Conservation (phyloP, 208 protist species). For the Trypanosoma mega region DNA sequence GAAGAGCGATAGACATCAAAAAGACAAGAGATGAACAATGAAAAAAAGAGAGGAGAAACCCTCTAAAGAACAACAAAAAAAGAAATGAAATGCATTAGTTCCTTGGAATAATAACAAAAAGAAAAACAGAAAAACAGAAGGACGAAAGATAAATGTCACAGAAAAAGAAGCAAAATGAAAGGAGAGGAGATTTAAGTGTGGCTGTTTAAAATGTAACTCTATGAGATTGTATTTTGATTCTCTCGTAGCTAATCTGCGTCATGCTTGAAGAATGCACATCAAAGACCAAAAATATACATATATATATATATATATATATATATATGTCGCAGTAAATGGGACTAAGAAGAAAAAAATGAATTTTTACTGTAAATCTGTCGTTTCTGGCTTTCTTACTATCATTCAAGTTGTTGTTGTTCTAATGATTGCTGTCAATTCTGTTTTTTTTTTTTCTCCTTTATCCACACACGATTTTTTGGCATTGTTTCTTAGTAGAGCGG, state of each 20-base stretch:
- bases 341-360: background rate
- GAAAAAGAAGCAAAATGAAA: background rate
- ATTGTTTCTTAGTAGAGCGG: background rate
- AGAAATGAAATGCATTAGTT: too few species aligned
- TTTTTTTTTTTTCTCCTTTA: slow-evolving; percentile 6
- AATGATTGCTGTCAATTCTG: background rate
- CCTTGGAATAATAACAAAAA: too few species aligned
- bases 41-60: too few species aligned
- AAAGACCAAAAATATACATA: slow-evolving; percentile 1
- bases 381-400: background rate
- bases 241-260: too few species aligned
- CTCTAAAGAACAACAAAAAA: too few species aligned
- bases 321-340: slow-evolving; percentile 1
- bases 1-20: too few species aligned
- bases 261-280: background rate
- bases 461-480: background rate
- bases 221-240: background rate
- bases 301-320: slow-evolving; percentile 4
- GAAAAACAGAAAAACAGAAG: background rate
- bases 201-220: background rate
- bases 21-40: too few species aligned
- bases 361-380: background rate
- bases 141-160: background rate
- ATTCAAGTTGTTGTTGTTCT: background rate
- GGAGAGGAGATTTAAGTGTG: background rate